Evolutionary conservation across 257 asterid genomes (phyloP).

Genomic region (Rubia yunnanensis): DNA sequence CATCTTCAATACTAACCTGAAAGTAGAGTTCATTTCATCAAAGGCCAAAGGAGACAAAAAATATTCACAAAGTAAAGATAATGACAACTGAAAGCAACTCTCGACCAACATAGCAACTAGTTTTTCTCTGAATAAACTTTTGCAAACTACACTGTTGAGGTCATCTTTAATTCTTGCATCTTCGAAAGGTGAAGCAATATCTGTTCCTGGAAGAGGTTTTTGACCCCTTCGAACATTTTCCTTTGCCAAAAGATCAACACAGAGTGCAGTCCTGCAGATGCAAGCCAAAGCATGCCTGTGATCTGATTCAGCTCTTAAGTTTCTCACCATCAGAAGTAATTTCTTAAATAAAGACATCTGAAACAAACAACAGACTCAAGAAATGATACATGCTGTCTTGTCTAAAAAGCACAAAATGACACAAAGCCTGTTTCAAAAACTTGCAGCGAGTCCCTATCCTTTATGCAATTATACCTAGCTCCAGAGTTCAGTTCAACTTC

Average conservation of each 20-base stretch:
- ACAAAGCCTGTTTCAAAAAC: too few relatives aligned
- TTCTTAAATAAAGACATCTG: too few relatives aligned
- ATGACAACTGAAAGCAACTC: constrained; percentile 86
- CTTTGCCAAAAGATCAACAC: constrained; percentile 84
- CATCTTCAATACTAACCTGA: constrained; percentile 70
- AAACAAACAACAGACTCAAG: background rate
- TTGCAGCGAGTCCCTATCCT: too few relatives aligned
- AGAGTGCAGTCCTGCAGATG: constrained; percentile 85
- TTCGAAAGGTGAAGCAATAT: constrained; percentile 75
- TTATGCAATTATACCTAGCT: too few relatives aligned
- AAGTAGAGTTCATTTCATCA: constrained; percentile 18
- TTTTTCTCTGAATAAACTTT: constrained; percentile 83
- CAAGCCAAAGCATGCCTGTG: constrained; percentile 92
- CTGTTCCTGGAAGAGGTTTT: too few relatives aligned
- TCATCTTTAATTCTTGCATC: constrained; percentile 66
- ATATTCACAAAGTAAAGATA: too few relatives aligned
- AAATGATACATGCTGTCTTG: background rate
- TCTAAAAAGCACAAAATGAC: background rate
- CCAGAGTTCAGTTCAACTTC: too few relatives aligned
- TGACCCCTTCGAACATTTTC: too few relatives aligned
- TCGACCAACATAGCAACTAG: constrained; percentile 82
- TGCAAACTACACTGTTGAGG: constrained; percentile 65
- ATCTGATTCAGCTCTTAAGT: constrained; percentile 89
- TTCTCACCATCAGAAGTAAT: constrained; percentile 84
- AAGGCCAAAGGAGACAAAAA: constrained; percentile 14